A percentile compares a stretch with the other conserved stretches of the same genome.
phyloP scores from a whole-genome alignment of 305 asterid species.

The Euphrasia arctica region DNA sequence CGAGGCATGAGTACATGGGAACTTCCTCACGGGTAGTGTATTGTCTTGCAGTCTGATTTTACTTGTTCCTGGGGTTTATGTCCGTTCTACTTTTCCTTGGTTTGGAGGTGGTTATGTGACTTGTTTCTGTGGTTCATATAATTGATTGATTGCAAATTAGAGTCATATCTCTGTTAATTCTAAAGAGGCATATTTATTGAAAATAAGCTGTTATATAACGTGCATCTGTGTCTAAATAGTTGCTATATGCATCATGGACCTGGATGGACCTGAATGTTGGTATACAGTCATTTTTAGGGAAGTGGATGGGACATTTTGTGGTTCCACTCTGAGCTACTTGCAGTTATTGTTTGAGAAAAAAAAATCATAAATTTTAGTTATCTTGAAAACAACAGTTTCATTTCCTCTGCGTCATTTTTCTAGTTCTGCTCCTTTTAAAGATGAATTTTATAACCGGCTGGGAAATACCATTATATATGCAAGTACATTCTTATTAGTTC shows the following conservation, averaged over 20 bases:
- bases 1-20: constrained; percentile 99
- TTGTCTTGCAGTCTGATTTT: constrained; percentile 26
- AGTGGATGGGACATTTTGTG: background rate
- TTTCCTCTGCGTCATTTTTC: constrained; percentile 8
- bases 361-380: background rate
- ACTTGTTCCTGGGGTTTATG: constrained; percentile 18
- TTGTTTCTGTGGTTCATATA: constrained; percentile 8
- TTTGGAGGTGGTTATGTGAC: constrained; percentile 18
- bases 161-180: constrained; percentile 3
- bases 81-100: constrained; percentile 9
- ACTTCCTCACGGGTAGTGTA: constrained; percentile 92
- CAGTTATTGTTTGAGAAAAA: constrained; percentile 12
- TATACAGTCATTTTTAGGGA: background rate
- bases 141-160: constrained; percentile 17
- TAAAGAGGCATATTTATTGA: constrained; percentile 13
- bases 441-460: constrained; percentile 1
- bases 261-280: constrained; percentile 11
- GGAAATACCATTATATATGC: background rate
- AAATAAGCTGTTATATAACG: constrained; percentile 7
- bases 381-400: constrained; percentile 7
- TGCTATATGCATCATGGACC: background rate
- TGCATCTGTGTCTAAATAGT: constrained; percentile 12
- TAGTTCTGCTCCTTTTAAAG: constrained; percentile 15
- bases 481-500: constrained; percentile 13
- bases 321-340: constrained; percentile 5